Evolutionary conservation across 139 green algal species (phyloP).

Genomic region (Picochlorum sp.): DNA sequence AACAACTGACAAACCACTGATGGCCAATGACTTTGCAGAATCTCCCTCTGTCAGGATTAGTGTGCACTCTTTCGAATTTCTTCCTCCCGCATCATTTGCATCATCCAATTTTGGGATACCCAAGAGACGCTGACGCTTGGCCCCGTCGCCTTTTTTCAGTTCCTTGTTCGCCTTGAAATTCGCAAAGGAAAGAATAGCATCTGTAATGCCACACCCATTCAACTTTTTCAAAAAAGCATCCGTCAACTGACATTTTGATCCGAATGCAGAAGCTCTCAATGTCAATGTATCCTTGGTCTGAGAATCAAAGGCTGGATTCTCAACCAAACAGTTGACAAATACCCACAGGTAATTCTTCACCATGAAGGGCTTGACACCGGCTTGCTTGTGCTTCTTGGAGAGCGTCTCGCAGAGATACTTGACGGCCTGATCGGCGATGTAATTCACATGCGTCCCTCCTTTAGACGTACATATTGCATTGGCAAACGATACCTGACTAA

Average conservation of each 20-base stretch:
- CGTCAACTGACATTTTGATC: constrained; percentile 84
- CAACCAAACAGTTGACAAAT: constrained; percentile 94
- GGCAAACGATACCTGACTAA: constrained; percentile 94
- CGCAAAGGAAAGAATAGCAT: constrained; percentile 81
- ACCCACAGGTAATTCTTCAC: constrained; percentile 97
- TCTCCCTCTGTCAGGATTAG: constrained; percentile 99
- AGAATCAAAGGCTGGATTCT: constrained; percentile 98
- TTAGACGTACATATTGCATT: constrained; percentile 97
- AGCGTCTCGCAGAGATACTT: constrained; percentile 69
- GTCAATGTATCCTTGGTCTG: constrained; percentile 98
- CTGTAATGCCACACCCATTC: constrained; percentile 64
- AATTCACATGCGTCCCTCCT: constrained; percentile 94
- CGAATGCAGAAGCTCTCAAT: constrained; percentile 76
- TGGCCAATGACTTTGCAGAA: constrained; percentile 91
- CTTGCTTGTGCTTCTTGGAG: constrained; percentile 94
- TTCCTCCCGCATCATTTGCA: constrained; percentile 90
- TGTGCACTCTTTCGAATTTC: constrained; percentile 83
- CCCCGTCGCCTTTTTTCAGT: constrained; percentile 94
- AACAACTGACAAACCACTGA: constrained; percentile 88
- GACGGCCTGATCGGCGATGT: constrained; percentile 73
- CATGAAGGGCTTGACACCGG: constrained; percentile 87
- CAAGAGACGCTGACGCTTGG: constrained; percentile 67
- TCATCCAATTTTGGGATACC: constrained; percentile 97
- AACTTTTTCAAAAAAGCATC: constrained; percentile 88
- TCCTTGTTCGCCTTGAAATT: constrained; percentile 90